Conservation (phyloP, 305 asterid genomes). For the Rubia peregrina region DNA sequence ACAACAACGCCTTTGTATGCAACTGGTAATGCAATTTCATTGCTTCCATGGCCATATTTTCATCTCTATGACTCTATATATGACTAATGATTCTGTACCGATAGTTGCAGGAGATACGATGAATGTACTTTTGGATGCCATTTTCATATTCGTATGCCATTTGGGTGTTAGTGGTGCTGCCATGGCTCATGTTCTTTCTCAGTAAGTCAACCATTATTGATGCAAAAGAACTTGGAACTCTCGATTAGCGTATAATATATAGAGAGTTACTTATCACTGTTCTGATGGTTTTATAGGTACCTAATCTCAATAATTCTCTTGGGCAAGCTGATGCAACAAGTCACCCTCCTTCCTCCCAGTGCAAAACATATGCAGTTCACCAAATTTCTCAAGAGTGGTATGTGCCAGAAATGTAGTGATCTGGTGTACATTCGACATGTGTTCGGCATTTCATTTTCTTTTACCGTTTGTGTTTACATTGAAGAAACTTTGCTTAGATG, state of each 20-base stretch:
- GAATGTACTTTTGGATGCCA: conserved; percentile 79
- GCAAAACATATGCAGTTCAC: conserved; percentile 55
- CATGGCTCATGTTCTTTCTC: conserved; percentile 93
- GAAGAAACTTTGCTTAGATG: neutral
- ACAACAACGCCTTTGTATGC: conserved; percentile 79
- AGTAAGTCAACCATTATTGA: conserved; percentile 39
- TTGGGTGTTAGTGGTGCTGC: conserved; percentile 93
- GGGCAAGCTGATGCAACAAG: conserved; percentile 52
- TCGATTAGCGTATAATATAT: no score
- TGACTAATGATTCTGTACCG: neutral
- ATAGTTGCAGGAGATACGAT: conserved; percentile 73
- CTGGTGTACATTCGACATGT: neutral
- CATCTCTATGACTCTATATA: neutral
- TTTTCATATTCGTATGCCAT: conserved; percentile 60
- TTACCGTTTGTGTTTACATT: neutral
- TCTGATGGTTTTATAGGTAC: conserved; percentile 40
- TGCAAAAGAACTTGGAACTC: neutral
- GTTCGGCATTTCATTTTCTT: neutral
- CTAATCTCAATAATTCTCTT: conserved; percentile 61
- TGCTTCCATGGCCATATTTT: neutral
- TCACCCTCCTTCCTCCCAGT: conserved; percentile 68
- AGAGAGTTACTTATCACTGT: neutral
- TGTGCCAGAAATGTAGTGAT: conserved; percentile 2
- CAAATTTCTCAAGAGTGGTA: conserved; percentile 79
- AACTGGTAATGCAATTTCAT: conserved; percentile 43